Evolutionary conservation across 164 flowering plant species (phyloP).

Genomic region (Chimonanthus salicifolius): DNA sequence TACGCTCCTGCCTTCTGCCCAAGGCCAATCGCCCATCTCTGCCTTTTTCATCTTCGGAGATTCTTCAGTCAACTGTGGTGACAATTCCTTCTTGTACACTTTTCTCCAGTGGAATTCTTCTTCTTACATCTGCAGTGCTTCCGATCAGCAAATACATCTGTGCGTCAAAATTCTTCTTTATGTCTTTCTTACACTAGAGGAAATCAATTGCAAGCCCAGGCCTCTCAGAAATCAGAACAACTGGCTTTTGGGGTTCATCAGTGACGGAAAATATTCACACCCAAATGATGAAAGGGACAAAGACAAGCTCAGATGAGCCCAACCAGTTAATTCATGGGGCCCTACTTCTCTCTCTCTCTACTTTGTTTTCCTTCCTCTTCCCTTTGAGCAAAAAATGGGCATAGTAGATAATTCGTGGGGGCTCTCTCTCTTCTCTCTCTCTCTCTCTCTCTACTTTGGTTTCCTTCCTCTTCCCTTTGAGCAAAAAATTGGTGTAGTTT

Average conservation of each 20-base stretch:
- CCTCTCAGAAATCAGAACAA: conserved; percentile 25
- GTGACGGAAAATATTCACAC: conserved; percentile 5
- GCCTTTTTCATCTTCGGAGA: conserved; percentile 61
- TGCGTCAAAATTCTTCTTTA: background rate
- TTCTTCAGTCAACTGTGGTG: conserved; percentile 78
- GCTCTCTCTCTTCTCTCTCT: too few species aligned
- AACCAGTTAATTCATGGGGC: conserved; percentile 51
- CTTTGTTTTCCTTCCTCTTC: background rate
- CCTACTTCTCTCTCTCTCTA: background rate
- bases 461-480: background rate
- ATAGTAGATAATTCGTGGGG: conserved; percentile 39
- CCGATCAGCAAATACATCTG: conserved; percentile 13
- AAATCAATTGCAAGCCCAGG: conserved; percentile 12
- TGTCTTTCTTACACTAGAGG: background rate
- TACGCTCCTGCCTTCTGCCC: background rate
- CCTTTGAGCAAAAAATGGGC: background rate
- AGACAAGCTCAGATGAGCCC: conserved; percentile 70
- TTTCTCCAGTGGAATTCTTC: conserved; percentile 28
- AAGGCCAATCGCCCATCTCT: conserved; percentile 4
- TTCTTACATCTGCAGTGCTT: conserved; percentile 45
- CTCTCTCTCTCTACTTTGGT: background rate
- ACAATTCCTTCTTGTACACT: conserved; percentile 41
- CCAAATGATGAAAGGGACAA: conserved; percentile 34
- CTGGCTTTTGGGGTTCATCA: conserved; percentile 30
- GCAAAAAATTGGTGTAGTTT: conserved; percentile 2